Conservation (phyloP, 257 asterid genomes). For the Jasminum sambac region DNA sequence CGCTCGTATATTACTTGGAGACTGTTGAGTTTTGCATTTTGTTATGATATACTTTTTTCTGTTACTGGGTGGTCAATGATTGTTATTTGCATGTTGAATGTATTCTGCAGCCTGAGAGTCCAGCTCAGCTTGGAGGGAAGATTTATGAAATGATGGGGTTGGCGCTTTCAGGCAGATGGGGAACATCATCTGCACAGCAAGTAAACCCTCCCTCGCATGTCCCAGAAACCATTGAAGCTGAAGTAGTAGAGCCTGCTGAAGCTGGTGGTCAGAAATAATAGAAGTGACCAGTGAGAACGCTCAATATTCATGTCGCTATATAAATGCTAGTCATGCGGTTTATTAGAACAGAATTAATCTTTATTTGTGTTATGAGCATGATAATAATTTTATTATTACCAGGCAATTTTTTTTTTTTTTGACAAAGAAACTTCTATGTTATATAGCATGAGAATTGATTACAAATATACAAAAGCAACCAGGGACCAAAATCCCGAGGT, state of each 20-base stretch:
- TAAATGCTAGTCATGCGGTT: background rate
- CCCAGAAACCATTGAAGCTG: conserved; percentile 70
- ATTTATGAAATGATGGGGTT: conserved; percentile 92
- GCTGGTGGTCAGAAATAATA: conserved; percentile 52
- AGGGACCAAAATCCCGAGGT: no score
- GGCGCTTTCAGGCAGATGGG: conserved; percentile 86
- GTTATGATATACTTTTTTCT: background rate
- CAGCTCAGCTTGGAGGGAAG: conserved; percentile 93
- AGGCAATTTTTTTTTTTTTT: no score
- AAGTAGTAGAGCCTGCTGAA: conserved; percentile 69
- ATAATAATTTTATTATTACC: no score
- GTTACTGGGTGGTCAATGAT: background rate
- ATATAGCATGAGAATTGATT: no score
- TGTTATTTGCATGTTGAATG: background rate
- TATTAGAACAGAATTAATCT: background rate
- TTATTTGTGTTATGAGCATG: no score
- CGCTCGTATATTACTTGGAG: background rate
- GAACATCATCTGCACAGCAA: conserved; percentile 39
- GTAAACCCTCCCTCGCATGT: conserved; percentile 22
- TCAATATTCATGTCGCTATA: background rate
- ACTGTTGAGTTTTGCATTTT: background rate
- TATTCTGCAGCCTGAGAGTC: conserved; percentile 81
- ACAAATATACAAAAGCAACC: no score
- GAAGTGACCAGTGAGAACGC: background rate
- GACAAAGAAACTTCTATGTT: no score